These are phyloP conservation scores for Teunomyces gatunensis DNA, from an alignment of 805 yeast species.

Conservation along the genomic window DNA sequence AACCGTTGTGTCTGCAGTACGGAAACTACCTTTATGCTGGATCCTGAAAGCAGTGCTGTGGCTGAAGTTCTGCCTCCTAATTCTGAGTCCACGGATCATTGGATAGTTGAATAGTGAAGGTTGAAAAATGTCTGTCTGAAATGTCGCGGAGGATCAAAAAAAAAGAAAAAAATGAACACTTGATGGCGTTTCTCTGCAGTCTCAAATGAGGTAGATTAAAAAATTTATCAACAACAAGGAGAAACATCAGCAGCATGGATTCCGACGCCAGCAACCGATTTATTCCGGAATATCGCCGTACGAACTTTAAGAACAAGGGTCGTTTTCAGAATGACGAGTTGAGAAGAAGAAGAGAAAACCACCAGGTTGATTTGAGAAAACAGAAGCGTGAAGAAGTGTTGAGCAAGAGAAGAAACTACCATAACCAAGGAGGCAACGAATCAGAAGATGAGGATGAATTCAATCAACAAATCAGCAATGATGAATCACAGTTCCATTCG, in stretches of 20 bases:
- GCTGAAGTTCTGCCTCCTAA: conserved; percentile 3
- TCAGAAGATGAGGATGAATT: conserved; percentile 40
- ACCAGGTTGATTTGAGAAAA: conserved; percentile 93
- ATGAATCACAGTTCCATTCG: conserved; percentile 40
- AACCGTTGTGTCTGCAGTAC: conserved; percentile 30
- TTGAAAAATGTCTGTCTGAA: background rate
- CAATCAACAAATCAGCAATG: conserved; percentile 38
- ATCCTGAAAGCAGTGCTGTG: conserved; percentile 1
- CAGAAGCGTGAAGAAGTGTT: conserved; percentile 94
- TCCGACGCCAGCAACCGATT: conserved; percentile 75
- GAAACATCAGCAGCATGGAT: conserved; percentile 49
- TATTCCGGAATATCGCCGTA: conserved; percentile 96
- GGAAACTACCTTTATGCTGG: conserved; percentile 18
- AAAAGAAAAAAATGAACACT: background rate
- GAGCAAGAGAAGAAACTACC: conserved; percentile 86
- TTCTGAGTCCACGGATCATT: background rate
- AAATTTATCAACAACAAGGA: conserved; percentile 4
- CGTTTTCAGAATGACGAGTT: conserved; percentile 93
- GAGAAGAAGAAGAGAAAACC: conserved; percentile 96
- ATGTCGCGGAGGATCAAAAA: background rate
- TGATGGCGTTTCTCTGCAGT: background rate
- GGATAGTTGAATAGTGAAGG: no score
- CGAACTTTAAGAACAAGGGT: conserved; percentile 91
- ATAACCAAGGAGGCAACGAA: conserved; percentile 36
- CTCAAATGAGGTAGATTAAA: conserved; percentile 1